phyloP scores from a whole-genome alignment of 176 grass and related monocot species.

The Cymbopogon citratus region DNA sequence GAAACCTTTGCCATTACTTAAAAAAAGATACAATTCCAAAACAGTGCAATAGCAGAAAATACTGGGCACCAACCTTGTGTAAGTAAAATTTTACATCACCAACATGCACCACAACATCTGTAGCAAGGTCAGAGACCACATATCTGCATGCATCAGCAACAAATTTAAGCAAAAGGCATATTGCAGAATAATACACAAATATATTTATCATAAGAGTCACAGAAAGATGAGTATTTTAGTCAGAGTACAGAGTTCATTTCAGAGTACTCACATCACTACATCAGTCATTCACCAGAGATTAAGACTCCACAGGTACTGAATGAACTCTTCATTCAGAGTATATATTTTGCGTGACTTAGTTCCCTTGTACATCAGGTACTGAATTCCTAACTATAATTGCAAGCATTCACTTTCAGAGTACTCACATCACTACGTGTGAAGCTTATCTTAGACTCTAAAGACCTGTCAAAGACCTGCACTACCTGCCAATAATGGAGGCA shows the following conservation, averaged over 20 bases:
- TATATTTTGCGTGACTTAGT: too few species aligned
- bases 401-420: too few species aligned
- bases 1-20: conserved; percentile 7
- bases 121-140: conserved; percentile 82
- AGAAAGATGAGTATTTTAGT: not conserved
- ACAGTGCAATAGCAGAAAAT: not conserved
- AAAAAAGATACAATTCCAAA: conserved; percentile 1
- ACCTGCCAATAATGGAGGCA: too few species aligned
- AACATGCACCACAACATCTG: conserved; percentile 70
- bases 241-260: not conserved
- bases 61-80: conserved; percentile 64
- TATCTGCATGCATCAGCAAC: conserved; percentile 45
- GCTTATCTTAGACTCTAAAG: too few species aligned
- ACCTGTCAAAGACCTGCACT: too few species aligned
- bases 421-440: too few species aligned
- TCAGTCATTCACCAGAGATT: too few species aligned
- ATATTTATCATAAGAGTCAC: not conserved
- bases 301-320: too few species aligned
- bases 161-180: conserved; percentile 20
- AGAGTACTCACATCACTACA: not conserved
- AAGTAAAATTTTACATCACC: conserved; percentile 72
- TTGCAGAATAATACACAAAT: not conserved
- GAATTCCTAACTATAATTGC: too few species aligned
- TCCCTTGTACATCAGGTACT: too few species aligned
- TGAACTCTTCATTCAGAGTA: too few species aligned